These are phyloP conservation scores for Dipteronia dyeriana DNA, from an alignment of 345 rosid species.

Conservation along the genomic window DNA sequence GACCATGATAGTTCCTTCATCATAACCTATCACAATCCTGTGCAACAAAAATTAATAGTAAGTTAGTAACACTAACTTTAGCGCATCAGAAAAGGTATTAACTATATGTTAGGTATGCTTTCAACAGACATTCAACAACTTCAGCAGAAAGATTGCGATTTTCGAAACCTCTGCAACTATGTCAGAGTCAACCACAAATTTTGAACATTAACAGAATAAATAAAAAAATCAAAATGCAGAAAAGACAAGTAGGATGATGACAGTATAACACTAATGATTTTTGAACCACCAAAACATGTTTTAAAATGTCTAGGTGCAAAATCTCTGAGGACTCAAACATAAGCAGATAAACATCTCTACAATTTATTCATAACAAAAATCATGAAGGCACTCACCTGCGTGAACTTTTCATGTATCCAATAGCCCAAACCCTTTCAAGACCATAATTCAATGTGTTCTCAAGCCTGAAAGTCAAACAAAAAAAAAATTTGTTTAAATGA, in stretches of 20 bases:
- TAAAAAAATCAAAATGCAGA: neutral
- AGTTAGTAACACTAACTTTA: constrained; percentile 3
- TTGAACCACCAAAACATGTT: constrained; percentile 12
- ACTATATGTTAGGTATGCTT: neutral
- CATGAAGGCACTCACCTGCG: constrained; percentile 61
- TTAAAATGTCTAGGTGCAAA: neutral
- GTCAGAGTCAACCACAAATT: neutral
- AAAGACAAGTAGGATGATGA: neutral
- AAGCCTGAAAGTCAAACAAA: constrained; percentile 52
- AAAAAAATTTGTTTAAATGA: constrained; percentile 1
- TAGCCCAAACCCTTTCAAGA: constrained; percentile 98
- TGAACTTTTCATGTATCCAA: constrained; percentile 85
- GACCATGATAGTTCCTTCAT: constrained; percentile 99
- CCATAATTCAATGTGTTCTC: constrained; percentile 84
- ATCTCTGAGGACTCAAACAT: neutral
- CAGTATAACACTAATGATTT: neutral
- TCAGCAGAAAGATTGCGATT: neutral
- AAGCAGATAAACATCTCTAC: neutral
- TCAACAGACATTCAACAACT: constrained; percentile 3
- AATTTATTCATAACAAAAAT: constrained; percentile 5
- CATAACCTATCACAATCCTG: constrained; percentile 98
- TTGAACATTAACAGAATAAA: no score
- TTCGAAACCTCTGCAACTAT: neutral
- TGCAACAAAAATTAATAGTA: constrained; percentile 14
- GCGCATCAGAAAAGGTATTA: neutral